phyloP scores from a whole-genome alignment of 1,284 basidiomycete genomes.

The Gomphus sp. region DNA sequence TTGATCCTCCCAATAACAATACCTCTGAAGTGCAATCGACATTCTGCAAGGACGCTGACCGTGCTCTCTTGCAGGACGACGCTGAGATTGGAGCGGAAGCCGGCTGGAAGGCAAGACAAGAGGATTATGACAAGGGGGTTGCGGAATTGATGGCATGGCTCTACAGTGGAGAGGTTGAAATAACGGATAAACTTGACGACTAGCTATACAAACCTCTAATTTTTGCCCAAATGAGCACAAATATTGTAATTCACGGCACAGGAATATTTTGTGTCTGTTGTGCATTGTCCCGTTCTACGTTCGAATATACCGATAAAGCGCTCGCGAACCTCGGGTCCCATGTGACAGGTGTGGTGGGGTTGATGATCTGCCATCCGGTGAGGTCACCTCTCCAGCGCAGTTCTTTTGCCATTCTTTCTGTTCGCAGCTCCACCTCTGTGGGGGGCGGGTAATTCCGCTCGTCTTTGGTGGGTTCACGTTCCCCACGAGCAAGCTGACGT shows the following conservation, averaged over 20 bases:
- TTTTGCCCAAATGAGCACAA: constrained; percentile 11
- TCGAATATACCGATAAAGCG: constrained; percentile 53
- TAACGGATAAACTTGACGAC: constrained; percentile 13
- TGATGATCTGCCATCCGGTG: constrained; percentile 71
- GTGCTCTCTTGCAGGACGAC: not conserved
- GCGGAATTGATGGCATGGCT: constrained; percentile 43
- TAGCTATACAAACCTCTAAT: not conserved
- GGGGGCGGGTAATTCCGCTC: constrained; percentile 76
- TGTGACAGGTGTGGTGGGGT: constrained; percentile 47
- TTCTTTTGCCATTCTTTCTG: constrained; percentile 82
- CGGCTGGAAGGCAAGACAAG: not conserved
- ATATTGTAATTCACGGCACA: not conserved
- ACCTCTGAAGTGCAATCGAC: not conserved
- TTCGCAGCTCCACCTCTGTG: constrained; percentile 79
- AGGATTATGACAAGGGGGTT: constrained; percentile 23
- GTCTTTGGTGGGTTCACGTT: constrained; percentile 78
- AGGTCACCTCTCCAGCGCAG: constrained; percentile 71
- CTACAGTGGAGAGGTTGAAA: constrained; percentile 32
- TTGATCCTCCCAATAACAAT: not conserved
- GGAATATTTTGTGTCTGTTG: not conserved
- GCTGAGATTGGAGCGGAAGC: not conserved
- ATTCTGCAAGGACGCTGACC: not conserved
- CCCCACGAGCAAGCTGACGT: constrained; percentile 66
- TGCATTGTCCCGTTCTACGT: not conserved
- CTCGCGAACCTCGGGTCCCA: constrained; percentile 75